These are phyloP conservation scores for Schwanniomyces vanrijiae DNA, from an alignment of 805 yeast genomes.

Conservation along the genomic window DNA sequence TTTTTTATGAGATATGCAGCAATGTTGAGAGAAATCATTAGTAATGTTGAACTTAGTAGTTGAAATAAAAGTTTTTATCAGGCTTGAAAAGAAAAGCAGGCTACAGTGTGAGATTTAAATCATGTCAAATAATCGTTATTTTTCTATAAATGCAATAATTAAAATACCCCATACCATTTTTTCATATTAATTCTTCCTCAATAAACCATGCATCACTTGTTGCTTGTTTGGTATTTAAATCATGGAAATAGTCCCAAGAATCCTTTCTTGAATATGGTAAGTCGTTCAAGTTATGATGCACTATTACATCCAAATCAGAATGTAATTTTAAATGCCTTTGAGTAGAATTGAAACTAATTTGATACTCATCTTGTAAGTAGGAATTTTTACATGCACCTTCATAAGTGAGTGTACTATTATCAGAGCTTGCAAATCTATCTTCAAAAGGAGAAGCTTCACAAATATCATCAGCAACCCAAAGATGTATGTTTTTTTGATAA, in stretches of 20 bases:
- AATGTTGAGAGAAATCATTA: constrained; percentile 16
- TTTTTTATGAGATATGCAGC: constrained; percentile 22
- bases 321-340: constrained; percentile 23
- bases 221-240: constrained; percentile 14
- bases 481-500: constrained; percentile 40
- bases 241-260: constrained; percentile 31
- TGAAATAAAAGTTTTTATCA: no score
- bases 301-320: constrained; percentile 21
- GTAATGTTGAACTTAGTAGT: constrained; percentile 10
- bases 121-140: neutral
- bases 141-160: neutral
- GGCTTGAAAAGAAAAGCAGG: no score
- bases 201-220: constrained; percentile 20
- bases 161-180: neutral
- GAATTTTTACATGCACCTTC: constrained; percentile 40
- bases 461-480: constrained; percentile 48
- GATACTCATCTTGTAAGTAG: constrained; percentile 38
- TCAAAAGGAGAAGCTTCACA: constrained; percentile 32
- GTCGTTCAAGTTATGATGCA: constrained; percentile 23
- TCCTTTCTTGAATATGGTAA: constrained; percentile 43
- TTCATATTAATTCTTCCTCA: constrained; percentile 8
- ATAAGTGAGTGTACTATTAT: constrained; percentile 25
- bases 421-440: constrained; percentile 20
- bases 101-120: neutral
- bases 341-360: constrained; percentile 22